A percentile compares a stretch with the other conserved stretches of the same genome.
Evolutionary conservation across 139 green algal species (phyloP).

Genomic region (Tetradesmus obliquus): DNA sequence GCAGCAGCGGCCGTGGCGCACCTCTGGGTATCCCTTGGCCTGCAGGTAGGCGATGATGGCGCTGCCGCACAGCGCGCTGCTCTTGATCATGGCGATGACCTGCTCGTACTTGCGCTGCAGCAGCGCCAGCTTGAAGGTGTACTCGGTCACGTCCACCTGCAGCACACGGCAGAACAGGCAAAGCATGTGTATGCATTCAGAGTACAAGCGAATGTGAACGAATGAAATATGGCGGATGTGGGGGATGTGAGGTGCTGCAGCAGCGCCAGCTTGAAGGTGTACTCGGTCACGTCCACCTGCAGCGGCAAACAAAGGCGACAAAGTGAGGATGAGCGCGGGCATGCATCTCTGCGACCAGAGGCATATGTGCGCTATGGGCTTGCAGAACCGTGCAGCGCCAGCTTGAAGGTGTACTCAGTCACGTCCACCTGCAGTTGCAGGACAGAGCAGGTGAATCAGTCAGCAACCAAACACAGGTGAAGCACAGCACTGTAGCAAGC

Average conservation of each 20-base stretch:
- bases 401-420: slow-evolving; percentile 99
- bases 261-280: slow-evolving; percentile 99
- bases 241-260: too few relatives aligned
- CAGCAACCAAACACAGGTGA: too few relatives aligned
- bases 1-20: not conserved
- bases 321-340: too few relatives aligned
- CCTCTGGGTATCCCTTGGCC: slow-evolving; percentile 97
- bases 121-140: slow-evolving; percentile 99
- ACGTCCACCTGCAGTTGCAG: slow-evolving; percentile 79
- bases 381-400: slow-evolving; percentile 76
- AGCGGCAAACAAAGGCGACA: not conserved
- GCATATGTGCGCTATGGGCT: too few relatives aligned
- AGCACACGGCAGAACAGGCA: not conserved
- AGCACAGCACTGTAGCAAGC: too few relatives aligned
- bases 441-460: too few relatives aligned
- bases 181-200: too few relatives aligned
- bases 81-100: slow-evolving; percentile 95
- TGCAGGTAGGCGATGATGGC: slow-evolving; percentile 99
- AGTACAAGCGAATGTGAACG: too few relatives aligned
- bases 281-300: slow-evolving; percentile 96
- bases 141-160: slow-evolving; percentile 96
- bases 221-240: too few relatives aligned
- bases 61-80: slow-evolving; percentile 90
- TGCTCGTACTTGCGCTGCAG: slow-evolving; percentile 93
- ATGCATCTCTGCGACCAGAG: too few relatives aligned